Evolutionary conservation across 2,329 filamentous ascomycete genomes (phyloP), one percentile per base, ranked within the genome.

Genomic region (Botrytis pseudocinerea): DNA sequence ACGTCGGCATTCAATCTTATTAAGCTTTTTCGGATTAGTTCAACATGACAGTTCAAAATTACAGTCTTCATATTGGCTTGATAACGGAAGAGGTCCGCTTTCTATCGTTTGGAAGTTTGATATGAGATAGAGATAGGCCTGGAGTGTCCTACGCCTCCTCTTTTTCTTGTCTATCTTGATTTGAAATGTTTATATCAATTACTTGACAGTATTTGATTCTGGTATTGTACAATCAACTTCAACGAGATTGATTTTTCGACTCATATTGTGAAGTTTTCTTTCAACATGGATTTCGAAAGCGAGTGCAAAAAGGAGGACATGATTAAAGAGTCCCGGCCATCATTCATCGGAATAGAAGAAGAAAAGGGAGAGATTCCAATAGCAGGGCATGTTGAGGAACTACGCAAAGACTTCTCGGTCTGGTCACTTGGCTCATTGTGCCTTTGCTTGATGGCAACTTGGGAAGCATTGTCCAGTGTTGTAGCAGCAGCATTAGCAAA

Each of bases 401-500:
- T 78, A 61, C 74, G 77, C 35, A 63, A 69, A 63, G 74, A 76
- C 25, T 85, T 85, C 76, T 84, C 83, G 0, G 75, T 86, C 1
- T 83, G 83, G 76, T 84, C 85, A 0, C 79, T 87, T 2, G 82
- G 82, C 22, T 81, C 82, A 6, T 78, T 87, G 9, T 0, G 40
- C 46, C 62, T 72, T 28, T 72, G 70, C 9, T 68, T 72, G 62
- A 72, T 72, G 70, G 62, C 48, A 40, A 68, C 70, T 35, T 68
- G 48, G 48, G 62, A 72, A 14, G 70, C 28, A 22, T 32, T 68
- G 7, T 59, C 70, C 6, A 83, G 83, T 1, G 85, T 87, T 7
- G 81, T 87, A 18, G 82, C 83, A 3, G 81, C 81, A 5, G 85
- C 84, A 1, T 75, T 86, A 44, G 80, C 81, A 2, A 84, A 82